Evolutionary conservation across 768 basidiomycete species (phyloP), one percentile per base, ranked within the genome.

Genomic region (Kwoniella europaea): DNA sequence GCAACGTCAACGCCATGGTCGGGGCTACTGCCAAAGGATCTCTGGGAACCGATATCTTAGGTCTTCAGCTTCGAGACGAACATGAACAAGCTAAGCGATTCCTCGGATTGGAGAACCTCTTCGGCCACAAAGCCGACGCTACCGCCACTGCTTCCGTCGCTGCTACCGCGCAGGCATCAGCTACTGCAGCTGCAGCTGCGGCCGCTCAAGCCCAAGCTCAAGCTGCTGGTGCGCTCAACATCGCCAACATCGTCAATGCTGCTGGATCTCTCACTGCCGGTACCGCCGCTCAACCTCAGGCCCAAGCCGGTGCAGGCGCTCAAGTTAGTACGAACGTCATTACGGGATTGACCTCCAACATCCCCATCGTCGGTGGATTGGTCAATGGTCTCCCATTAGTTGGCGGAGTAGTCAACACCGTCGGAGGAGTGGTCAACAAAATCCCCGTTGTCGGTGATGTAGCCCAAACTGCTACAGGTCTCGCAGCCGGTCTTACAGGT

Each of bases 41-140:
- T 10, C 29, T 66, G 13, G 63, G 64, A 27, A 12, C 59, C 24
- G 58, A 65, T 44, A n/a, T 70, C 13, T 20, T 53, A 35, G 69
- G 68, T 16, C 46, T 70, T n/a, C 68, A 70, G 43, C 58, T 70
- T 6, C 22, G 68, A 60, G 59, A 68, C 29, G 62, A 53, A 18
- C 20, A 63, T 41, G 42, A 55, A 15, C 27, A 68, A 22, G 67
- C 29, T 22, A 62, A 62, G 43, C n/a, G 67, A 57, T 68, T 68
- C 54, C 41, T 68, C 10, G 67, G 67, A n/a, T 54, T 68, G 10
- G 67, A 68, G 42, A 68, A 68, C 61, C 53, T 68, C 35, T 63
- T 68, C 54, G 67, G 67, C 35, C 42, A 57, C 57, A 16, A 58
- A 9, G 29, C 42, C 18, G 41, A 35, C 20, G 22, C 35, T 13